Percentiles rank a stretch among this genome's conserved stretches.
Evolutionary conservation across 192 early-diverging fungal species (phyloP).

Genomic region (Coemansia sp.): DNA sequence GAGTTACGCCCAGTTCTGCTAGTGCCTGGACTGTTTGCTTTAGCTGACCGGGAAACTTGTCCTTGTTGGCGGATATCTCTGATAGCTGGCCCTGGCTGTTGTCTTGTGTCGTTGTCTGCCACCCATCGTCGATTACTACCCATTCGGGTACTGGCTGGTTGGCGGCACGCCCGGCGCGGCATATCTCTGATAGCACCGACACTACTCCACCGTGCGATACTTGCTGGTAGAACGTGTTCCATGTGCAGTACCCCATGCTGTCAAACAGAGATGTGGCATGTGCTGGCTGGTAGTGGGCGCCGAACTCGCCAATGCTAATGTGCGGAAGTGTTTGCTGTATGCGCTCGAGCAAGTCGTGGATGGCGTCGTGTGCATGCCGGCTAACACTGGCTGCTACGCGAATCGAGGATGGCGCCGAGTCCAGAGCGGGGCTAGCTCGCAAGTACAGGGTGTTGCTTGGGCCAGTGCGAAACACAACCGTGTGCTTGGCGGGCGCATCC

Average conservation of each 20-base stretch:
- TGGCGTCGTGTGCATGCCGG: constrained; percentile 22
- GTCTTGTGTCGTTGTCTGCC: constrained; percentile 38
- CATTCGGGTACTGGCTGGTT: constrained; percentile 23
- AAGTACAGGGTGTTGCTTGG: neutral
- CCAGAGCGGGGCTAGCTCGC: neutral
- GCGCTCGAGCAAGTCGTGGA: constrained; percentile 24
- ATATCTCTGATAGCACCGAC: constrained; percentile 14
- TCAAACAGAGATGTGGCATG: constrained; percentile 9
- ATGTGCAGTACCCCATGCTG: constrained; percentile 42
- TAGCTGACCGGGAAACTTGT: constrained; percentile 56
- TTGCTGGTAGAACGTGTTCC: constrained; percentile 47
- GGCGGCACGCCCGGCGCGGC: neutral
- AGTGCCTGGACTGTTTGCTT: constrained; percentile 24
- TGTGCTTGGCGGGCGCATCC: neutral
- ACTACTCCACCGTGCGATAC: constrained; percentile 24
- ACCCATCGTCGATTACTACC: constrained; percentile 62
- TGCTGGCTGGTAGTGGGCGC: neutral
- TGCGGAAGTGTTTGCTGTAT: constrained; percentile 16
- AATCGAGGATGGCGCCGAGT: neutral
- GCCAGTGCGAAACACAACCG: constrained; percentile 11
- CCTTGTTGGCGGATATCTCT: constrained; percentile 36
- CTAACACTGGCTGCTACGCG: constrained; percentile 30
- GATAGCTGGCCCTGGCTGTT: constrained; percentile 24
- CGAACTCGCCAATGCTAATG: neutral
- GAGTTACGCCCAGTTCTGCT: constrained; percentile 24